Evolutionary conservation across 768 basidiomycete genomes (phyloP).

Genomic region (Boletus sensibilis): DNA sequence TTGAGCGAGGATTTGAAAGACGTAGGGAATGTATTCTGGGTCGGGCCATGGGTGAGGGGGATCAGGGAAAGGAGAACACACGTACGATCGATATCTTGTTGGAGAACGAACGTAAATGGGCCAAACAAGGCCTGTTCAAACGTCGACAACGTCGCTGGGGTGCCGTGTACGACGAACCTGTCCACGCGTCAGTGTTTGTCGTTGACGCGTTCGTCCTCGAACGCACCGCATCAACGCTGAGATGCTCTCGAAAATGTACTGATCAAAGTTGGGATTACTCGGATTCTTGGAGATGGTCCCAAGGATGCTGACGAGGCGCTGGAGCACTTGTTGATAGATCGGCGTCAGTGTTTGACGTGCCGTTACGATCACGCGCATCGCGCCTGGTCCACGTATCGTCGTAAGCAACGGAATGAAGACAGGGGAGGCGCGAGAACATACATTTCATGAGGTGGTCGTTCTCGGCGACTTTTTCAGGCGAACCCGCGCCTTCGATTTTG

Average conservation of each 20-base stretch:
- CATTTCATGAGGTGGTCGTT: conserved; percentile 99
- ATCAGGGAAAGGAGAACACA: conserved; percentile 19
- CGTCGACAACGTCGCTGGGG: conserved; percentile 58
- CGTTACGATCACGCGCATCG: conserved; percentile 91
- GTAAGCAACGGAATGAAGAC: conserved; percentile 1
- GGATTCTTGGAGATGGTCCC: conserved; percentile 92
- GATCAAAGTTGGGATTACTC: conserved; percentile 96
- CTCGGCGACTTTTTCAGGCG: conserved; percentile 91
- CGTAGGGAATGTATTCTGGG: conserved; percentile 90
- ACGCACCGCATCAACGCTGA: conserved; percentile 85
- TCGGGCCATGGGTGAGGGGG: neutral
- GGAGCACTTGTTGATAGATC: conserved; percentile 60
- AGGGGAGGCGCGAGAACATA: conserved; percentile 34
- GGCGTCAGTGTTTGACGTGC: conserved; percentile 77
- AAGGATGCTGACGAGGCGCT: conserved; percentile 77
- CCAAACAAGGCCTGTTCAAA: conserved; percentile 86
- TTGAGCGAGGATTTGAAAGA: conserved; percentile 94
- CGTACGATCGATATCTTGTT: conserved; percentile 89
- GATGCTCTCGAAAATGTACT: conserved; percentile 95
- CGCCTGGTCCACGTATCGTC: conserved; percentile 50
- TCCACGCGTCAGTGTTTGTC: neutral
- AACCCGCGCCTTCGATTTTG: conserved; percentile 75
- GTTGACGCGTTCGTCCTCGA: neutral
- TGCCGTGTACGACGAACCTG: conserved; percentile 80
- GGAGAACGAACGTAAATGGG: conserved; percentile 83